A percentile compares a stretch with the other conserved stretches of the same genome.
Evolutionary conservation across 2,329 filamentous ascomycete genomes (phyloP).

Genomic region (Sporothrix dimorphospora): DNA sequence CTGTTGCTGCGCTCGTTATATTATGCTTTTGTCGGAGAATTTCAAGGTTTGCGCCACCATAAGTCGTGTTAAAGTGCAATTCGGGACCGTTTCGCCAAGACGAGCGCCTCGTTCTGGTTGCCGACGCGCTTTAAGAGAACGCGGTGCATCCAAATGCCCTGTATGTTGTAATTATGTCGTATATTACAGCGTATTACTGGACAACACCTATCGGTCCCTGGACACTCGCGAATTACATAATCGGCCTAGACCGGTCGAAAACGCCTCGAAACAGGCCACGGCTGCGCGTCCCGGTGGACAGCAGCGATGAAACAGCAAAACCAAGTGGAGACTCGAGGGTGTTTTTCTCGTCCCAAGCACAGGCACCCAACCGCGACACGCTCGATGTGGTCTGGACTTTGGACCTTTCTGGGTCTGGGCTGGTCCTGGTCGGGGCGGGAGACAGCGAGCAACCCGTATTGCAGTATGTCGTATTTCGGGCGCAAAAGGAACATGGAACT

Average conservation of each 20-base stretch:
- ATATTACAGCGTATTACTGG: background rate
- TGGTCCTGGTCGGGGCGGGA: background rate
- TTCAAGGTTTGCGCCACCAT: background rate
- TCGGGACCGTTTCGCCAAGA: constrained; percentile 3
- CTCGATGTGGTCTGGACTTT: background rate
- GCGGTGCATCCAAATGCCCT: background rate
- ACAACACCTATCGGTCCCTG: background rate
- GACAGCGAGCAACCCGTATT: background rate
- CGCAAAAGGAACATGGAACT: background rate
- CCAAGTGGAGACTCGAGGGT: constrained; percentile 9
- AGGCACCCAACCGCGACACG: background rate
- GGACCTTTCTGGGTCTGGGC: background rate
- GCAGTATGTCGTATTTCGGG: background rate
- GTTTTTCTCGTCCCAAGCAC: background rate
- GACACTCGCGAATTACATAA: background rate
- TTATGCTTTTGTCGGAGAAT: background rate
- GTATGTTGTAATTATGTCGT: background rate
- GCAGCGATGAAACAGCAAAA: constrained; percentile 7
- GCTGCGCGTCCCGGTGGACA: background rate
- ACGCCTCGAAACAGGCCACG: constrained; percentile 17
- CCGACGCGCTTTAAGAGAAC: background rate
- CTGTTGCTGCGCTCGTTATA: background rate
- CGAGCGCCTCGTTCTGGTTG: background rate
- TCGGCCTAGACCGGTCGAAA: constrained; percentile 24
- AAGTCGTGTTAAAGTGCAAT: background rate